Evolutionary conservation across 1,284 basidiomycete species (phyloP).

Genomic region (Heterobasidion occidentale): DNA sequence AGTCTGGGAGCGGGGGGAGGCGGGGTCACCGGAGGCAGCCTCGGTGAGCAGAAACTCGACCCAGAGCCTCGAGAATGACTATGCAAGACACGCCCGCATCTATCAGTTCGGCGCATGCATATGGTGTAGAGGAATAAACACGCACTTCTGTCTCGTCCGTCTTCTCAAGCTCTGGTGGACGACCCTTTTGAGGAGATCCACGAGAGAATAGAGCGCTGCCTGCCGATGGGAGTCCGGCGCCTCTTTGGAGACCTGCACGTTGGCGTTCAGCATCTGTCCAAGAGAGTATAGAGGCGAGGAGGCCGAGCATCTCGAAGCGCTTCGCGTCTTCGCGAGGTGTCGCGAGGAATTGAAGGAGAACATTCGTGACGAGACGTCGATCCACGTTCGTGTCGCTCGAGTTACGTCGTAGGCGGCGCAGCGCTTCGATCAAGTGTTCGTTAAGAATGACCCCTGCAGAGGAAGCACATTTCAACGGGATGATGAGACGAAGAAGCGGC

Average conservation of each 20-base stretch:
- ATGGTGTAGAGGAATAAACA: background rate
- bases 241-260: slow-evolving; percentile 79
- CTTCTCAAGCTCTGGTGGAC: slow-evolving; percentile 54
- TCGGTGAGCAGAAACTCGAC: slow-evolving; percentile 94
- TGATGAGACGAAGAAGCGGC: background rate
- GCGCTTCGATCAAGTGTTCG: slow-evolving; percentile 94
- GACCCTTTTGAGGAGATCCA: slow-evolving; percentile 35
- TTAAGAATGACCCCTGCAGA: slow-evolving; percentile 86
- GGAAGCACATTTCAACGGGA: background rate
- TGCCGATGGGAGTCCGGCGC: slow-evolving; percentile 16
- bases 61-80: slow-evolving; percentile 94
- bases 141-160: slow-evolving; percentile 72
- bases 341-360: slow-evolving; percentile 86
- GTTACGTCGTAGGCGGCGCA: slow-evolving; percentile 84
- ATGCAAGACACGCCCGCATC: background rate
- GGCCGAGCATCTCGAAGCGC: slow-evolving; percentile 91
- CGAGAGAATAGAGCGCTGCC: slow-evolving; percentile 29
- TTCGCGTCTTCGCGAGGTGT: slow-evolving; percentile 91
- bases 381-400: slow-evolving; percentile 89
- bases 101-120: background rate
- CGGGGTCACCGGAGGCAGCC: slow-evolving; percentile 52
- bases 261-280: slow-evolving; percentile 91
- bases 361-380: slow-evolving; percentile 89
- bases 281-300: slow-evolving; percentile 82
- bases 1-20: slow-evolving; percentile 24